These are phyloP conservation scores for Suhomyces terraborum DNA, from an alignment of 1,139 yeast genomes.

Conservation along the genomic window DNA sequence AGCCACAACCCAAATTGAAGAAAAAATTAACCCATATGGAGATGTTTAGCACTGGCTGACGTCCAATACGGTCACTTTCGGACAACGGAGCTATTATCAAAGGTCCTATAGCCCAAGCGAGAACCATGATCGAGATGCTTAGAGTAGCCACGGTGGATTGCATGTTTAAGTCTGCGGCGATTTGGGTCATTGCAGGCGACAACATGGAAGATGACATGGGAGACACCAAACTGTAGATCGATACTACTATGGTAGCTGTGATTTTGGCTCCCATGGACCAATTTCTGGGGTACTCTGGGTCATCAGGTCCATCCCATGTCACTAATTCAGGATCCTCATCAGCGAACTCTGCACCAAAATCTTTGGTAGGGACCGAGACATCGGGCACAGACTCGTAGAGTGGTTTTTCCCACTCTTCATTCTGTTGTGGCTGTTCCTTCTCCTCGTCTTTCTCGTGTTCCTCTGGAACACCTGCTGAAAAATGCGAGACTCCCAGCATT, in stretches of 20 bases:
- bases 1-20: constrained; percentile 62
- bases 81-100: constrained; percentile 61
- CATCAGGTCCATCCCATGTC: constrained; percentile 65
- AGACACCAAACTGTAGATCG: constrained; percentile 54
- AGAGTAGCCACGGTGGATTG: constrained; percentile 45
- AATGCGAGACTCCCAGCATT: constrained; percentile 6
- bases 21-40: constrained; percentile 53
- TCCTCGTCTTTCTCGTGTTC: constrained; percentile 9
- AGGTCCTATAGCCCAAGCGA: constrained; percentile 67
- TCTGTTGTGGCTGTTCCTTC: too few species aligned
- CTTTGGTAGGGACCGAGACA: constrained; percentile 41
- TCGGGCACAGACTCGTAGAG: constrained; percentile 34
- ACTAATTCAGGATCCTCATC: constrained; percentile 62
- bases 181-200: constrained; percentile 57
- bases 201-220: constrained; percentile 62
- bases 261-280: constrained; percentile 50
- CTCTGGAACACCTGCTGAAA: neutral
- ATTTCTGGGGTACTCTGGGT: constrained; percentile 62
- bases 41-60: constrained; percentile 50
- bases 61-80: constrained; percentile 54
- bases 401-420: neutral
- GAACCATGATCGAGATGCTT: constrained; percentile 57
- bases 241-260: constrained; percentile 49
- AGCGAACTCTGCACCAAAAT: constrained; percentile 52
- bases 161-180: constrained; percentile 46